Evolutionary conservation across 306 rosid species (phyloP), one percentile per base, ranked within the genome.

Genomic region (Dryas octopetala): DNA sequence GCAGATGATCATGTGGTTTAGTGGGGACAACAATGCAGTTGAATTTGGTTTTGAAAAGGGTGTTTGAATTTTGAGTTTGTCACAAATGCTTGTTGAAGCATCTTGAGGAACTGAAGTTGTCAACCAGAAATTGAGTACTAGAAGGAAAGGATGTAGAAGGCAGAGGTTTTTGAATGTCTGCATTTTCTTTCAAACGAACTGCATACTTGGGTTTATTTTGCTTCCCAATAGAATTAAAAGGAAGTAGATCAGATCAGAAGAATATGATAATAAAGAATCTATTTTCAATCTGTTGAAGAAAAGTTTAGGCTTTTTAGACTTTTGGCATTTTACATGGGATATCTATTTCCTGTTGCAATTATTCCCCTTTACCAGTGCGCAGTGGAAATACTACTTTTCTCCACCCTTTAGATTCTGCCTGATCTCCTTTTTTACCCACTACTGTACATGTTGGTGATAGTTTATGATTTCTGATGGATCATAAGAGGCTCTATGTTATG

Each of bases 51-150:
- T 70, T 44, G 75, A 64, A 79, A 85, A 82, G 41, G 87, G 85
- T 43, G 83, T 47, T 84, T 83, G 84, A 70, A 82, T 81, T 67
- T n/a, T 81, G 65, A 79, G 71, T 69, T 86, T 81, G 1, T 83
- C 86, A 78, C 81, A 83, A 76, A 78, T 71, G 50, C 38, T 83
- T 64, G 73, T 69, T 49, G 75, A 80, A 63, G 73, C 64, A 71
- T 75, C 61, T 12, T 84, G 80, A 28, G 83, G 40, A 47, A 55
- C 48, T 70, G 86, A 80, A 87, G 81, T 78, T 75, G 77, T 43
- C 65, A 81, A 54, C 26, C 71, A 75, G 69, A 85, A 44, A 82
- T 70, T 82, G 81, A 86, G 79, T 15, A 81, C 5, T 50, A 87
- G 69, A 63, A 82, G 32, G 15, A 80, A 46, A 74, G 70, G 76